Conservation (phyloP, 2,329 filamentous ascomycete species). For the Colletotrichum cordylinicola region DNA sequence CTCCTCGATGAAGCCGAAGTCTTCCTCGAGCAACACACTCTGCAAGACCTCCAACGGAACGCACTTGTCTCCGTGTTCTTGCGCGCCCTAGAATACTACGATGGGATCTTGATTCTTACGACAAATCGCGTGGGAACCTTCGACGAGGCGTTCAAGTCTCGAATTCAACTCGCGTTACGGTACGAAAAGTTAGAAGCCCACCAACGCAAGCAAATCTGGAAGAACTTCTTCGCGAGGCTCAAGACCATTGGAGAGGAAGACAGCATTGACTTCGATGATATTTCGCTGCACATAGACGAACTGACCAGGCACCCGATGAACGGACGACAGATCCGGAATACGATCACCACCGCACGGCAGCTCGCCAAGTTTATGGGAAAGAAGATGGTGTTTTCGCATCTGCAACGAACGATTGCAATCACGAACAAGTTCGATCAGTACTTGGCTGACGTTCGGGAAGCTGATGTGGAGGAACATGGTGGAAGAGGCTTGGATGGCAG, state of each 20-base stretch:
- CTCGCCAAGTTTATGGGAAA: not conserved
- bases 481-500: not conserved
- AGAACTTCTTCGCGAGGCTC: not conserved
- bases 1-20: slow-evolving; percentile 34
- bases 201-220: not conserved
- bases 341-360: not conserved
- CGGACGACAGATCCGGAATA: not conserved
- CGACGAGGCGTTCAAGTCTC: slow-evolving; percentile 46
- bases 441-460: not conserved
- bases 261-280: not conserved
- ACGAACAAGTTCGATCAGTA: not conserved
- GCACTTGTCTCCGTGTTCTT: slow-evolving; percentile 33
- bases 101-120: slow-evolving; percentile 43
- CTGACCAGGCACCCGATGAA: not conserved
- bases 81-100: slow-evolving; percentile 18
- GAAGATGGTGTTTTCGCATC: not conserved
- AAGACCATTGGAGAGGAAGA: not conserved
- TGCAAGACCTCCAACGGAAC: slow-evolving; percentile 66
- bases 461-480: not conserved
- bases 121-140: slow-evolving; percentile 44
- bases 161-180: slow-evolving; percentile 31
- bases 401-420: not conserved
- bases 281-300: not conserved
- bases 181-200: not conserved
- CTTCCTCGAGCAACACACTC: slow-evolving; percentile 29